Conservation (phyloP, 331 rosid species). For the Acacia pycnantha region DNA sequence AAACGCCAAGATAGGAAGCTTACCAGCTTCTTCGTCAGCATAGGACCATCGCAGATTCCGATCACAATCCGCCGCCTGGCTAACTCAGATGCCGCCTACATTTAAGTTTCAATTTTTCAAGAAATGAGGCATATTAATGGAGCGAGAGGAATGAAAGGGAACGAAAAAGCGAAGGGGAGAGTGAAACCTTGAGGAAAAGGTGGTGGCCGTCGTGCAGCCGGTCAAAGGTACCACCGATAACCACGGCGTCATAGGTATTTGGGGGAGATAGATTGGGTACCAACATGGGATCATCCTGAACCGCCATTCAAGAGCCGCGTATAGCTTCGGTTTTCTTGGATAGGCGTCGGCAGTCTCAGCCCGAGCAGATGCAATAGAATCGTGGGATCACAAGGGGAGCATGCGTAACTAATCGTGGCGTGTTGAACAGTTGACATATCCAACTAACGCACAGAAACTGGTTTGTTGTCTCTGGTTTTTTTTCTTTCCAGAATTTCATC, state of each 20-base stretch:
- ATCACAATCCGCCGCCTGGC: slow-evolving; percentile 65
- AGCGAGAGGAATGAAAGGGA: not conserved
- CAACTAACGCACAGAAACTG: not conserved
- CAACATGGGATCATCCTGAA: slow-evolving; percentile 44
- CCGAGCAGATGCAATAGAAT: not conserved
- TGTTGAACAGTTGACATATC: not conserved
- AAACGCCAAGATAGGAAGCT: not conserved
- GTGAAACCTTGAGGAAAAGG: slow-evolving; percentile 79
- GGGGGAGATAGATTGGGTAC: slow-evolving; percentile 60
- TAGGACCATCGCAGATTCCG: slow-evolving; percentile 90
- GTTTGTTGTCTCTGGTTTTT: no score
- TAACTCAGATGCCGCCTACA: slow-evolving; percentile 71
- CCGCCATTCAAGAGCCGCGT: slow-evolving; percentile 39
- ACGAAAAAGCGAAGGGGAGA: not conserved
- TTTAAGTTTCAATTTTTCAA: slow-evolving; percentile 2
- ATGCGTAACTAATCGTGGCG: no score
- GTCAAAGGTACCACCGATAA: slow-evolving; percentile 92
- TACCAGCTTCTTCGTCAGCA: slow-evolving; percentile 79
- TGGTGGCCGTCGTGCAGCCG: slow-evolving; percentile 91
- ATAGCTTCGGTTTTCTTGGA: not conserved
- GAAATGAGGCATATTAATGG: not conserved
- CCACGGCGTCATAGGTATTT: slow-evolving; percentile 69
- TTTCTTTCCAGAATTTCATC: no score
- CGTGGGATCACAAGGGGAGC: not conserved
- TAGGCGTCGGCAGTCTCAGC: not conserved